Base-by-base conservation (phyloP, 805 yeast genomes). In the Pichia thaimueangensis region DNA sequence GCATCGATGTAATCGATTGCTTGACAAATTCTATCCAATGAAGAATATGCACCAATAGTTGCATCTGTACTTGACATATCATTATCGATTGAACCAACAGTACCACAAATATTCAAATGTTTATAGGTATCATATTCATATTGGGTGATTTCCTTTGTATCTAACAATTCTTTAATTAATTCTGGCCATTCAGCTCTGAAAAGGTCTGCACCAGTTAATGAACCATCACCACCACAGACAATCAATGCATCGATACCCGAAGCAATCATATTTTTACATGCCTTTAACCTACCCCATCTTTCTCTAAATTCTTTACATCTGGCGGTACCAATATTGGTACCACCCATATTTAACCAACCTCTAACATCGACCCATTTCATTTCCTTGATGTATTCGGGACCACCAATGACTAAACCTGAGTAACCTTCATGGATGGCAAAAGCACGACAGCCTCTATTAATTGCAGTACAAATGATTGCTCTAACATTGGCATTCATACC, bases 11-110 rank as follows among this genome's bases (percentile, higher is more conserved):
- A 84, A 63, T 84, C 94, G 49, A 84, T 76, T 63, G 80, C 77
- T 56, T 80, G 78, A 54, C 84, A 76, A 51, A 83, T 83, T 58
- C 91, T 68, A 45, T 78, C 88, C 46, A 83, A 67, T 1, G 89
- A 77, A n/a, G 88, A 81, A 58, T 75, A 81, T 10, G 87, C 86
- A 48, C 91, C 91, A 56, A 83, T 83, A 17, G 91, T 83, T 32
- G 86, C 81, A 59, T 83, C 89, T 3, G 89, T 83, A n/a, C 76
- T 67, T n/a, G 86, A 71, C 89, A 83, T 82, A 60, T 83, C 91
- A 56, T 83, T 83, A 59, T 83, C 91, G 51, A 83, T 83, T n/a
- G 88, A 81, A 11, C 91, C 91, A 39, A 83, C 89, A 17, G 79
- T 69, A 46, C 91, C 91, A 53, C 80, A 80, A 48, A 83, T 80